Evolutionary conservation across 306 rosid species (phyloP), one percentile per base, ranked within the genome.

Genomic region (Cucurbita maxima): DNA sequence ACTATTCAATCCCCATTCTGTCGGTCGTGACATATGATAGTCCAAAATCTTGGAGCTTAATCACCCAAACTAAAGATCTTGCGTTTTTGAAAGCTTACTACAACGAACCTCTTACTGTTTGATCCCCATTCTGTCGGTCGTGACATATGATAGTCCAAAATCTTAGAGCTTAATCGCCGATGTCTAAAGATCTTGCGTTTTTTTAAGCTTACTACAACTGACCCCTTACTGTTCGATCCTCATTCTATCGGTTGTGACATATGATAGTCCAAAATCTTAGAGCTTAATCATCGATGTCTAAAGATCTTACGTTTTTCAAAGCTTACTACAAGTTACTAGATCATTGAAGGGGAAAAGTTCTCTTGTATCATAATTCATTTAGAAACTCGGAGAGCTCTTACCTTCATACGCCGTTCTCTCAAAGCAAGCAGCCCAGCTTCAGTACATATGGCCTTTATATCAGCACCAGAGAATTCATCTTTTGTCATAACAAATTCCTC

Each of bases 391-490:
- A 73, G 53, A 45, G 7, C 58, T 30, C 86, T 81, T 71, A 94
- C 97, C 99, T 94, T 94, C 99, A 94, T 94, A 3, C 99, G 91
- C 63, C 99, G 95, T 74, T 94, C 99, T 40, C 99, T 86, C 54
- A 94, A 76, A 62, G 99, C 97, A 78, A 89, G 97, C 63, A 94
- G 83, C 36, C 99, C 99, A 75, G 99, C 97, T 83, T 94, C 99
- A 50, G 99, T 94, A 79, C 99, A 94, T 71, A 94, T 94, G 53
- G 98, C 98, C 85, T 91, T 94, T 19, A 94, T 90, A 83, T 94
- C 98, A 77, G 99, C 97, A 76, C 99, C 99, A 34, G 97, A 94
- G 72, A 94, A 94, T 81, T 94, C 99, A 79, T 94, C 99, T 86
- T 94, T 94, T 2, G 99, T 91, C 99, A 94, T 94, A 20, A 94